Percentiles rank a stretch among this genome's conserved stretches.
Conservation (phyloP, 768 basidiomycete genomes). For the Neoboletus subvelutipes region DNA sequence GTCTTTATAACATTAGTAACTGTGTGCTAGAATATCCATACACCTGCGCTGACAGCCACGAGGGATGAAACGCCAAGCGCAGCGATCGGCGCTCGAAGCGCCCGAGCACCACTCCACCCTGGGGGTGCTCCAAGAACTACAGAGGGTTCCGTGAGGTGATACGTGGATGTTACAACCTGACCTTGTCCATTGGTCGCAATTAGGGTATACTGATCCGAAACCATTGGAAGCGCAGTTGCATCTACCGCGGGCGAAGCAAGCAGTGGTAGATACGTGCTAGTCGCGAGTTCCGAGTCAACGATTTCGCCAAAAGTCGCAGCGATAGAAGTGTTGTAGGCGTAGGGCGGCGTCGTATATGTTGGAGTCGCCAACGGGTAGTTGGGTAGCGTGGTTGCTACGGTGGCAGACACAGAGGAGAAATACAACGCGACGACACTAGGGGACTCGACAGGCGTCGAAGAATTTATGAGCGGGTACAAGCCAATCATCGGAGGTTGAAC, state of each 20-base stretch:
- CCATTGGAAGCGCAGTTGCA: conserved; percentile 55
- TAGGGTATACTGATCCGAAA: conserved; percentile 54
- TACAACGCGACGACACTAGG: conserved; percentile 45
- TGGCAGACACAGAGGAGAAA: conserved; percentile 61
- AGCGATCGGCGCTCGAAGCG: conserved; percentile 6
- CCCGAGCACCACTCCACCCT: conserved; percentile 42
- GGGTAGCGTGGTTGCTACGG: conserved; percentile 66
- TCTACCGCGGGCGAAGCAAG: conserved; percentile 44
- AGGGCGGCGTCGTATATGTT: conserved; percentile 58
- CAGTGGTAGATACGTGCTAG: conserved; percentile 67
- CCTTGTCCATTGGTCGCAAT: conserved; percentile 58
- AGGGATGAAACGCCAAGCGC: conserved; percentile 15
- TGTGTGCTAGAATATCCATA: conserved; percentile 18
- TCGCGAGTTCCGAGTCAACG: conserved; percentile 61
- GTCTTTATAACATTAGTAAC: neutral
- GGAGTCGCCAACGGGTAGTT: conserved; percentile 71
- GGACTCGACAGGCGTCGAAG: conserved; percentile 41
- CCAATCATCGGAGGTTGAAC: conserved; percentile 79
- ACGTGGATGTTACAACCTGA: conserved; percentile 51
- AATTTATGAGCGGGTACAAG: conserved; percentile 60
- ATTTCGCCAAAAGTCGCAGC: conserved; percentile 53
- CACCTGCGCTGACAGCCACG: conserved; percentile 5
- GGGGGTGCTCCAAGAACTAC: conserved; percentile 65
- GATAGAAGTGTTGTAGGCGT: conserved; percentile 69
- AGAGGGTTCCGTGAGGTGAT: conserved; percentile 43